Evolutionary conservation across 495 filamentous ascomycete genomes (phyloP).

Genomic region (Chaetomidium leptoderma): DNA sequence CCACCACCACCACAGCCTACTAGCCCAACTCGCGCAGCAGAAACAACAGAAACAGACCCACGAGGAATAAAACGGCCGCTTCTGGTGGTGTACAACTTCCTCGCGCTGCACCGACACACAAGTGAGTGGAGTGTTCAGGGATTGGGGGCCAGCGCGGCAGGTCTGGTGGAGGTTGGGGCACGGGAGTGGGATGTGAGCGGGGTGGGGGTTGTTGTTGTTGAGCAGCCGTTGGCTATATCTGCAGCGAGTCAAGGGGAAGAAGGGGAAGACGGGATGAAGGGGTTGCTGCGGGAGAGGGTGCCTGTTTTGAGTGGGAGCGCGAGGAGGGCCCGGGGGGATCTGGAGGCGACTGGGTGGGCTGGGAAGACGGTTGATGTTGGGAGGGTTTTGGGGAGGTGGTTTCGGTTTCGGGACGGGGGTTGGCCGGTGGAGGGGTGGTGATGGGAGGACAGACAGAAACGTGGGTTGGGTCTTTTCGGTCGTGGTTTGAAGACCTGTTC

Average conservation of each 20-base stretch:
- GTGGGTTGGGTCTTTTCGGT: not conserved
- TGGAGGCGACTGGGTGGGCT: conserved; percentile 56
- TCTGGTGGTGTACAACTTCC: conserved; percentile 61
- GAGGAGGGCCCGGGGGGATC: conserved; percentile 37
- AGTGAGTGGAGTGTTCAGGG: conserved; percentile 83
- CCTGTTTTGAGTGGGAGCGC: conserved; percentile 61
- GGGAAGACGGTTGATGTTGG: conserved; percentile 65
- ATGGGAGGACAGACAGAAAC: not conserved
- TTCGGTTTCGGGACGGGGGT: conserved; percentile 49
- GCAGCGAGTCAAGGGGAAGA: not conserved
- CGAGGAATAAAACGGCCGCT: conserved; percentile 21
- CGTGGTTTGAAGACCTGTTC: not conserved
- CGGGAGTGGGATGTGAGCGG: no score
- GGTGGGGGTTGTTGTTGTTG: conserved; percentile 35
- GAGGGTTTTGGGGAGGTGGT: conserved; percentile 68
- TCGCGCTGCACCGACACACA: conserved; percentile 65
- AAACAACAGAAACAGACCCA: no score
- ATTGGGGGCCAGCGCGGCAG: conserved; percentile 62
- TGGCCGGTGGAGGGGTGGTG: not conserved
- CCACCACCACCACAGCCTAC: not conserved
- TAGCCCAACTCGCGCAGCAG: not conserved
- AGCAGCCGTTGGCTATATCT: conserved; percentile 20
- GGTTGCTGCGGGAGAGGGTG: conserved; percentile 51
- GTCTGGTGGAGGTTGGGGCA: conserved; percentile 60
- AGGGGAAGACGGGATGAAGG: conserved; percentile 36